These are phyloP conservation scores for Theobroma cacao DNA, from an alignment of 345 rosid species.

Conservation along the genomic window DNA sequence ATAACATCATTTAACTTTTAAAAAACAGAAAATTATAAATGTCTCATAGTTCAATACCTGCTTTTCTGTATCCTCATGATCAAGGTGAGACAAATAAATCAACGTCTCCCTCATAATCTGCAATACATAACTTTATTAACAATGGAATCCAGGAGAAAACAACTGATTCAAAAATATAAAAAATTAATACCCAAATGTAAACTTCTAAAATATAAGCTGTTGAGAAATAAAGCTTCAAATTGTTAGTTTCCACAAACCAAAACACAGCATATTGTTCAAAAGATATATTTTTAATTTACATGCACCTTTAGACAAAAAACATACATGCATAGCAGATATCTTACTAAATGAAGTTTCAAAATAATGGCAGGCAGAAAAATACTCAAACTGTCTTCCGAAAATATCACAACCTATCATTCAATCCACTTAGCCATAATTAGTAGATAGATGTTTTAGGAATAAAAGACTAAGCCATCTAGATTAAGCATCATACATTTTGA, in stretches of 20 bases:
- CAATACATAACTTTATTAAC: conserved; percentile 23
- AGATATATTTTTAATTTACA: background rate
- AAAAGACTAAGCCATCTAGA: background rate
- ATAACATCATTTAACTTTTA: background rate
- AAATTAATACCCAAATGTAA: background rate
- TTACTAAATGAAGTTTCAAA: background rate
- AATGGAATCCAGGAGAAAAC: background rate
- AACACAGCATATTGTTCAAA: background rate
- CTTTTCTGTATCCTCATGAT: conserved; percentile 97
- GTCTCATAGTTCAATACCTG: conserved; percentile 50
- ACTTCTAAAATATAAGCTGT: background rate
- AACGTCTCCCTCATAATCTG: conserved; percentile 99
- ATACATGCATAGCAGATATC: background rate
- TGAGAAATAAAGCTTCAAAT: background rate
- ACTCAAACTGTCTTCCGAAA: background rate
- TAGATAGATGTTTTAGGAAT: background rate
- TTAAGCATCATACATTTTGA: background rate
- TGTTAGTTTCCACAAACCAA: background rate
- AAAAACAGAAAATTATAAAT: background rate
- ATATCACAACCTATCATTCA: background rate
- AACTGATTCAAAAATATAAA: background rate
- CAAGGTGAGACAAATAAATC: conserved; percentile 91
- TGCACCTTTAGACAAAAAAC: background rate
- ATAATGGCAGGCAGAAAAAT: background rate
- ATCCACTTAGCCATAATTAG: background rate